Conservation (phyloP, 2,329 filamentous ascomycete species). For the Dactylellina parvicollis region DNA sequence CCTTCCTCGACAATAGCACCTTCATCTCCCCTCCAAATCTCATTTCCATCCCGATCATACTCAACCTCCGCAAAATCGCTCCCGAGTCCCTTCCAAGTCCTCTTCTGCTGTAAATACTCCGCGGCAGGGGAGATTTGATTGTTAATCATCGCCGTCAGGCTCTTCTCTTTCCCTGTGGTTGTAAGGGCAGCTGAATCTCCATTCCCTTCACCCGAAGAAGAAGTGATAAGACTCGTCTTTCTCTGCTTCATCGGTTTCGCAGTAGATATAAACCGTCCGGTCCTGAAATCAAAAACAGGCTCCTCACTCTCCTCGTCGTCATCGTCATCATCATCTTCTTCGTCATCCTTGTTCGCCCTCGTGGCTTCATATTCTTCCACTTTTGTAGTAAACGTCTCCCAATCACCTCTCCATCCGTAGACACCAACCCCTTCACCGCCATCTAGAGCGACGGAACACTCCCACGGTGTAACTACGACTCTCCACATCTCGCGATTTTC, state of each 20-base stretch:
- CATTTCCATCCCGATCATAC: slow-evolving; percentile 69
- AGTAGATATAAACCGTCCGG: slow-evolving; percentile 81
- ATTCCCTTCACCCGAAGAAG: slow-evolving; percentile 55
- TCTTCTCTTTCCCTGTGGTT: slow-evolving; percentile 68
- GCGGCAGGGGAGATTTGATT: slow-evolving; percentile 90
- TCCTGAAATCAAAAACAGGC: slow-evolving; percentile 91
- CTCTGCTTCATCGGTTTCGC: slow-evolving; percentile 75
- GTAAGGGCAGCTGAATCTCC: slow-evolving; percentile 66
- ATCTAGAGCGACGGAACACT: slow-evolving; percentile 80
- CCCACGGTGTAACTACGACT: slow-evolving; percentile 93
- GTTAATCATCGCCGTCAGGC: slow-evolving; percentile 81
- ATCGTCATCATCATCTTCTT: slow-evolving; percentile 57
- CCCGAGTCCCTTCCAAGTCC: slow-evolving; percentile 91
- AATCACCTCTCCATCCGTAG: slow-evolving; percentile 87
- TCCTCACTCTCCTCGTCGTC: slow-evolving; percentile 67
- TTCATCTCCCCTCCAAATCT: slow-evolving; percentile 62
- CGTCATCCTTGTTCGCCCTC: slow-evolving; percentile 52
- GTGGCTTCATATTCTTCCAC: slow-evolving; percentile 51
- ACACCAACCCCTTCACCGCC: slow-evolving; percentile 82
- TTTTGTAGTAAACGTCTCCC: slow-evolving; percentile 72
- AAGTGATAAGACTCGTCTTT: slow-evolving; percentile 17
- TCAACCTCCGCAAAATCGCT: slow-evolving; percentile 76
- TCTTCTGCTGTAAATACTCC: slow-evolving; percentile 80
- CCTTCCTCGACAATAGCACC: slow-evolving; percentile 83
- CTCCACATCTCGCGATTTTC: slow-evolving; percentile 89